A percentile compares a stretch with the other conserved stretches of the same genome.
Evolutionary conservation across 371 early-diverging fungal genomes (phyloP).

Genomic region (Funneliformis caledonium): DNA sequence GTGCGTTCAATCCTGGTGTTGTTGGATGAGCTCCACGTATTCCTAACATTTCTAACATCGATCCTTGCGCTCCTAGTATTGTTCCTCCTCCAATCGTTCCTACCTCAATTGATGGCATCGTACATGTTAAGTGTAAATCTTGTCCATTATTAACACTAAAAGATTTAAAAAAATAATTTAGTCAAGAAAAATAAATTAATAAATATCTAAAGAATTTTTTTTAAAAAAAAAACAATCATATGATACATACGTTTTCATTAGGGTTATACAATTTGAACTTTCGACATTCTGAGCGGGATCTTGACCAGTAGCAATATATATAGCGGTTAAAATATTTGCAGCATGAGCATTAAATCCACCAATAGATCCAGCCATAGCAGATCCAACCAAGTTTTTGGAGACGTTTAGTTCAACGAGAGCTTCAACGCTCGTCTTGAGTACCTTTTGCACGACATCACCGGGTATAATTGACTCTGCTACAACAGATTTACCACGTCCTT

Average conservation of each 20-base stretch:
- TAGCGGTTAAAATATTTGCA: constrained; percentile 94
- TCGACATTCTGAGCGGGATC: constrained; percentile 98
- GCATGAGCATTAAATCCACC: constrained; percentile 98
- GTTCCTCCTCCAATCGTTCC: constrained; percentile 98
- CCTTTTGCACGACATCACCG: constrained; percentile 75
- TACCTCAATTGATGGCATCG: constrained; percentile 96
- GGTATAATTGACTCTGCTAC: constrained; percentile 90
- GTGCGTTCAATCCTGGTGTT: constrained; percentile 88
- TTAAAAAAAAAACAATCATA: neutral
- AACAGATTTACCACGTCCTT: constrained; percentile 96
- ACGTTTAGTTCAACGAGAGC: constrained; percentile 83
- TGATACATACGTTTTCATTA: constrained; percentile 79
- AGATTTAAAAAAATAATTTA: neutral
- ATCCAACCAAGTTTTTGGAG: constrained; percentile 91
- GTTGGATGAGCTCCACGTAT: constrained; percentile 84
- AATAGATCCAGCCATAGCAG: constrained; percentile 93
- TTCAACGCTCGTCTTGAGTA: constrained; percentile 86
- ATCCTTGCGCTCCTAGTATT: constrained; percentile 83
- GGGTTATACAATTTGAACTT: constrained; percentile 91
- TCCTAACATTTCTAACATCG: constrained; percentile 90
- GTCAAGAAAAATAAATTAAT: no score
- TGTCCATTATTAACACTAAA: constrained; percentile 63
- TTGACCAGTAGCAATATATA: constrained; percentile 95
- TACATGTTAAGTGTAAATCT: constrained; percentile 86
- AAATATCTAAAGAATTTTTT: no score